Base-by-base conservation (phyloP, 2,329 filamentous ascomycete genomes). In the Fusarium xylarioides region DNA sequence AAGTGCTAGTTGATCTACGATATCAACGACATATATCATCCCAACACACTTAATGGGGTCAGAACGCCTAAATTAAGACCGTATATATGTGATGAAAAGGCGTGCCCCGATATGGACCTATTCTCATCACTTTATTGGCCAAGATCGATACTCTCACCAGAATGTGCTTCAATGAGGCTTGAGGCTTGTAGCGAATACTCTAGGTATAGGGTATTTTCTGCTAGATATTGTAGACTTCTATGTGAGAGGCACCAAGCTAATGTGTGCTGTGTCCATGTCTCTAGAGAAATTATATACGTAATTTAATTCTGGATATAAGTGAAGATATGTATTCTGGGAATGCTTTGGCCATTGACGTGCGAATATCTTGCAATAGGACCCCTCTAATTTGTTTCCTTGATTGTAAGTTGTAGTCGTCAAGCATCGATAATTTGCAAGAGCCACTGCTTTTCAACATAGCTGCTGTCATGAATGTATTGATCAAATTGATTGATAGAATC, bases 41-140 rank as follows among this genome's bases (percentile, higher is more conserved):
- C 5, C 12, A 16, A 47, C 3, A 21, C 9, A 10, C 9, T 28
- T 4, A 30, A 47, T 4, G 9, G 2, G 26, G 11, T 21, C 2
- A 30, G 6, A 28, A 11, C 8, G 5, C 4, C 9, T 30, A 11
- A 21, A 30, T 47, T 3, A 30, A 30, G 7, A 15, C 9, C 5
- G 5, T 7, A 14, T 28, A 1, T 28, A 28, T 23, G 0, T 10
- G 7, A 18, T 50, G n/a, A n/a, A n/a, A n/a, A n/a, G n/a, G 1
- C 2, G 2, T 4, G 12, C 7, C 11, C 23, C 3, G 1, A n/a
- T 16, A 2, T 32, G 9, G 21, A 32, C 3, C 11, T 34, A 11
- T 2, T 50, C 8, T 23, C 4, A 11, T 4, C 6, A 34, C 6
- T 34, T 7, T 14, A 15, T 34, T 4, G 6, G 2, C 16, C 30